Evolutionary conservation across 2,329 filamentous ascomycete genomes (phyloP).

Genomic region (Clonostachys chloroleuca): DNA sequence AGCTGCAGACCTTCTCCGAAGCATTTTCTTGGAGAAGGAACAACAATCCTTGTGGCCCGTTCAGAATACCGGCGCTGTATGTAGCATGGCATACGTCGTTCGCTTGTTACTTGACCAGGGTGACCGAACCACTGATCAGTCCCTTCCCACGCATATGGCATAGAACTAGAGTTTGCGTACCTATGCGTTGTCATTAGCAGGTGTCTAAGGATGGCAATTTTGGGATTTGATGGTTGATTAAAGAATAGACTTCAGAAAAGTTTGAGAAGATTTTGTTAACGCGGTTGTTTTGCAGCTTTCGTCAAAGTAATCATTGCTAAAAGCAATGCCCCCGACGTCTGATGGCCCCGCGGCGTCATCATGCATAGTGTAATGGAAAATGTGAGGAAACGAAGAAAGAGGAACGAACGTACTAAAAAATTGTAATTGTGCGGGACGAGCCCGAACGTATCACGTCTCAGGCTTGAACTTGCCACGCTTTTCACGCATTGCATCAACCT

Average conservation of each 20-base stretch:
- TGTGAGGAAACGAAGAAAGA: background rate
- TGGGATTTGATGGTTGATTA: background rate
- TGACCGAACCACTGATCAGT: too few relatives aligned
- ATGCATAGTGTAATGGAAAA: conserved; percentile 14
- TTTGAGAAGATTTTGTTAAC: conserved; percentile 62
- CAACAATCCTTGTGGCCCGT: too few relatives aligned
- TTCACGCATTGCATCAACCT: conserved; percentile 67
- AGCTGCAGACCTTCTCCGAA: too few relatives aligned
- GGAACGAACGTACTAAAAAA: background rate
- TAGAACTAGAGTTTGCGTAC: too few relatives aligned
- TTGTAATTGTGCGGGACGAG: background rate
- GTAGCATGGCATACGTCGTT: too few relatives aligned
- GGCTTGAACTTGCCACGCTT: conserved; percentile 59
- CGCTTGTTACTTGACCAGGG: too few relatives aligned
- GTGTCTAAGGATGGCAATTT: background rate
- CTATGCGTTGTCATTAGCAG: too few relatives aligned
- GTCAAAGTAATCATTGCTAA: conserved; percentile 5
- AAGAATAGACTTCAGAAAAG: conserved; percentile 40
- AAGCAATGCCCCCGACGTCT: conserved; percentile 11
- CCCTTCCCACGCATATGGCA: too few relatives aligned
- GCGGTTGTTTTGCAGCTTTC: conserved; percentile 60
- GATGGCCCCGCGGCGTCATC: conserved; percentile 54
- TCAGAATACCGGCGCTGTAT: too few relatives aligned
- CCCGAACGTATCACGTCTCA: conserved; percentile 27
- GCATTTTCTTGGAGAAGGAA: too few relatives aligned